Evolutionary conservation across 208 protist genomes (phyloP).

Genomic region (Crithidia sp.): DNA sequence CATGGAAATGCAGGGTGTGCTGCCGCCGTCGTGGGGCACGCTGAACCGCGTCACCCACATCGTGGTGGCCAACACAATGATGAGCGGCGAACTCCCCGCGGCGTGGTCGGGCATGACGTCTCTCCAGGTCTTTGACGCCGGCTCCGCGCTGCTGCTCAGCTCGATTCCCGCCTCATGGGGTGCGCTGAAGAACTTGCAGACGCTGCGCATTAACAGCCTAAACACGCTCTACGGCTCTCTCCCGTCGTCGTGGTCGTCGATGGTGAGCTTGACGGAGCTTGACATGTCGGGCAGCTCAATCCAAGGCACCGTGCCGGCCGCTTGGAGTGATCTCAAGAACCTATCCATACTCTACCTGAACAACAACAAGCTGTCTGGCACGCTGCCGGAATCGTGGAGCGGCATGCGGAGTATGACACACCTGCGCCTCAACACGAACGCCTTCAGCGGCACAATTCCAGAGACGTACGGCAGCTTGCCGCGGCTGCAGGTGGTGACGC

Average conservation of each 20-base stretch:
- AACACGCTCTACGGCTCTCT: not conserved
- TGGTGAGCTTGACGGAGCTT: not conserved
- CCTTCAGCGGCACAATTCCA: not conserved
- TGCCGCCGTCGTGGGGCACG: not conserved
- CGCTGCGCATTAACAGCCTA: constrained; percentile 7
- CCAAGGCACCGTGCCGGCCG: not conserved
- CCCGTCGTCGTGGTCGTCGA: not conserved
- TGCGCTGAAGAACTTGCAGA: not conserved
- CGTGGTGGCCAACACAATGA: not conserved
- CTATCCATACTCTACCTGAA: not conserved
- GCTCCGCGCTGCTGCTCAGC: constrained; percentile 2
- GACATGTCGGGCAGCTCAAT: not conserved
- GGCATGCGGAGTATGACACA: not conserved
- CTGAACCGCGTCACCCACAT: not conserved
- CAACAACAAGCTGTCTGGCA: constrained; percentile 7
- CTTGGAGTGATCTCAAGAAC: not conserved
- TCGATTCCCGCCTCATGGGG: not conserved
- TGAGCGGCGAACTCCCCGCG: not conserved
- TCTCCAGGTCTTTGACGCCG: not conserved
- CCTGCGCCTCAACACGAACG: not conserved
- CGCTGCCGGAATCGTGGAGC: not conserved
- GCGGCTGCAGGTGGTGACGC: not conserved
- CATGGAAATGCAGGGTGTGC: not conserved
- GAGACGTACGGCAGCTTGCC: not conserved
- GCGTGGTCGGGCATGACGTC: not conserved